Evolutionary conservation across 768 basidiomycete genomes (phyloP).

Genomic region (Russula lepida): DNA sequence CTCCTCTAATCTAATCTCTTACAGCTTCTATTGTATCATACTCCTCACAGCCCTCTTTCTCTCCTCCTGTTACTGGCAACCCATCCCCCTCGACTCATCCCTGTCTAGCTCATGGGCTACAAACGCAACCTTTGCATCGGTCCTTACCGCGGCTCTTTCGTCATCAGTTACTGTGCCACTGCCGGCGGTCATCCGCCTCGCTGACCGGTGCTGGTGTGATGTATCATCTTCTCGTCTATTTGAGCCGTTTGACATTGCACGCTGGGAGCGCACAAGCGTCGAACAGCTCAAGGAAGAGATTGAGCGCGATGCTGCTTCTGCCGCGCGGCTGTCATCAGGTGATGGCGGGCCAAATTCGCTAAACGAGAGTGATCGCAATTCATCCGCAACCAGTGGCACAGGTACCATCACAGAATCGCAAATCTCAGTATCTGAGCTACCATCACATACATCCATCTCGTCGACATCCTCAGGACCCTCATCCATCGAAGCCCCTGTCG

Average conservation of each 20-base stretch:
- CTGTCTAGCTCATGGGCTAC: conserved; percentile 62
- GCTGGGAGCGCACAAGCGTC: conserved; percentile 66
- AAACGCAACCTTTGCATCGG: conserved; percentile 65
- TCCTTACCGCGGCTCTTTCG: conserved; percentile 37
- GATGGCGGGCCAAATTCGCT: neutral
- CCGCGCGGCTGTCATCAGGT: conserved; percentile 20
- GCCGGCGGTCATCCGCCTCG: conserved; percentile 53
- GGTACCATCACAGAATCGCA: neutral
- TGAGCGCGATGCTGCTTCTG: conserved; percentile 30
- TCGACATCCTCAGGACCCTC: neutral
- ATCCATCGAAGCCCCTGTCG: neutral
- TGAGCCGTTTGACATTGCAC: conserved; percentile 65
- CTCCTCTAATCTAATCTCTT: neutral
- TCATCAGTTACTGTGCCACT: conserved; percentile 35
- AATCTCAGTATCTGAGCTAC: neutral
- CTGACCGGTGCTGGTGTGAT: conserved; percentile 85
- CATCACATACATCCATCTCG: neutral
- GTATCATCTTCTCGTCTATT: conserved; percentile 56
- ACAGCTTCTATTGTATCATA: conserved; percentile 80
- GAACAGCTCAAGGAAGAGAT: conserved; percentile 34
- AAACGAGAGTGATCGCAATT: neutral
- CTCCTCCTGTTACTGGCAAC: conserved; percentile 87
- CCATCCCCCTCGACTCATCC: conserved; percentile 55
- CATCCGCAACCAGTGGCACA: neutral
- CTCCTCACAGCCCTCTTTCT: conserved; percentile 76